Evolutionary conservation across 2,329 filamentous ascomycete genomes (phyloP).

Genomic region (Aspergillus glaucus): DNA sequence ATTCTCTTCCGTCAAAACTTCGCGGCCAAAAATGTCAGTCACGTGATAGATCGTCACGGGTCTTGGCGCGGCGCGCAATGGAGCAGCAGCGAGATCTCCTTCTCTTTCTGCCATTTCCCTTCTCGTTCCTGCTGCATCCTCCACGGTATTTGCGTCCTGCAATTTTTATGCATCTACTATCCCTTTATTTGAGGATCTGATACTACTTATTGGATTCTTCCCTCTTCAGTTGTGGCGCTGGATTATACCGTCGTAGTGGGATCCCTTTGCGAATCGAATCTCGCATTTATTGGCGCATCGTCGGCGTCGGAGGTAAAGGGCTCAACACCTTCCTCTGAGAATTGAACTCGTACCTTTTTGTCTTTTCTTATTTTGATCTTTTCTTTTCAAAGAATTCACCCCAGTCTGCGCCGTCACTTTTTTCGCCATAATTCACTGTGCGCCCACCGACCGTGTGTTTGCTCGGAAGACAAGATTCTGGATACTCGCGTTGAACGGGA

Average conservation of each 20-base stretch:
- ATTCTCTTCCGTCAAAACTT: not conserved
- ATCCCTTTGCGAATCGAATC: slow-evolving; percentile 22
- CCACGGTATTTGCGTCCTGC: slow-evolving; percentile 1
- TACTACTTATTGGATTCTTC: not conserved
- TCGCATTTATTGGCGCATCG: slow-evolving; percentile 22
- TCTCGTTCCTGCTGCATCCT: slow-evolving; percentile 4
- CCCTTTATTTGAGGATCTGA: not conserved
- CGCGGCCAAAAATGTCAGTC: slow-evolving; percentile 19
- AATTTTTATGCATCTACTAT: not conserved
- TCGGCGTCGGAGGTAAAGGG: slow-evolving; percentile 11
- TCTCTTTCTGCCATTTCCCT: slow-evolving; percentile 8
- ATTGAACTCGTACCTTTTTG: not conserved
- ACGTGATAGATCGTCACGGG: slow-evolving; percentile 30
- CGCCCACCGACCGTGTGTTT: not conserved
- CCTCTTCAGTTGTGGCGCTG: slow-evolving; percentile 7
- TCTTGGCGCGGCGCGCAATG: slow-evolving; percentile 26
- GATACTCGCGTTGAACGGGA: slow-evolving; percentile 11
- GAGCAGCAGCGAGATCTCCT: slow-evolving; percentile 18
- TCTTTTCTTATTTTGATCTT: slow-evolving; percentile 1
- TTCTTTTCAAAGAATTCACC: not conserved
- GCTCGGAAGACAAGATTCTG: slow-evolving; percentile 1
- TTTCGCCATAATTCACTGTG: not conserved
- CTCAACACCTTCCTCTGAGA: not conserved
- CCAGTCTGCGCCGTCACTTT: not conserved
- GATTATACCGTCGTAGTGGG: slow-evolving; percentile 1